Percentiles rank a stretch among this genome's conserved stretches.
phyloP scores from a whole-genome alignment of 495 filamentous ascomycete species.

The Hyaloscypha bicolor region DNA sequence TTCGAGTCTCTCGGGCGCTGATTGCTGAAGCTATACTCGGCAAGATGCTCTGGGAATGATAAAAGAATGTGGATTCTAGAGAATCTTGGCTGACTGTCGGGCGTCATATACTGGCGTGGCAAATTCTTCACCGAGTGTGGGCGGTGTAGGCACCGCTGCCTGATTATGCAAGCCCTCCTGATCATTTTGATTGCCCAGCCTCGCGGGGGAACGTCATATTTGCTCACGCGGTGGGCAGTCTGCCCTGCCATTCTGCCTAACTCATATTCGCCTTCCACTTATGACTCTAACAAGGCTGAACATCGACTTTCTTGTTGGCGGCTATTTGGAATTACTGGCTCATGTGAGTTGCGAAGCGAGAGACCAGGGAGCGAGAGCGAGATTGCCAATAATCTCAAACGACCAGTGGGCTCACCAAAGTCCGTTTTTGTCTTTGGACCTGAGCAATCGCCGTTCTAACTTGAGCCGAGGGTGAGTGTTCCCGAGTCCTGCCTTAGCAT shows the following conservation, averaged over 20 bases:
- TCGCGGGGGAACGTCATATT: neutral
- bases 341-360: too few relatives aligned
- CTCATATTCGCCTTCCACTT: neutral
- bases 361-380: too few relatives aligned
- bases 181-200: neutral
- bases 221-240: neutral
- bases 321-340: neutral
- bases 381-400: too few relatives aligned
- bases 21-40: neutral
- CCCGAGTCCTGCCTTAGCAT: too few relatives aligned
- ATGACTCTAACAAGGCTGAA: neutral
- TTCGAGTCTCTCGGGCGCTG: neutral
- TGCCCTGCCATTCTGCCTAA: neutral
- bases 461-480: too few relatives aligned
- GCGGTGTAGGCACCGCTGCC: slow-evolving; percentile 1
- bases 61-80: neutral
- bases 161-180: neutral
- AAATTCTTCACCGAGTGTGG: neutral
- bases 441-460: too few relatives aligned
- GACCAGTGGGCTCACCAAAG: too few relatives aligned
- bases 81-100: neutral
- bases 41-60: neutral
- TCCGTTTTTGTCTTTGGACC: too few relatives aligned
- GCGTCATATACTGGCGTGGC: slow-evolving; percentile 5
- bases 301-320: neutral